Percentiles rank a stretch among this genome's conserved stretches.
Conservation (phyloP, 257 asterid species). For the Coffea canephora region DNA sequence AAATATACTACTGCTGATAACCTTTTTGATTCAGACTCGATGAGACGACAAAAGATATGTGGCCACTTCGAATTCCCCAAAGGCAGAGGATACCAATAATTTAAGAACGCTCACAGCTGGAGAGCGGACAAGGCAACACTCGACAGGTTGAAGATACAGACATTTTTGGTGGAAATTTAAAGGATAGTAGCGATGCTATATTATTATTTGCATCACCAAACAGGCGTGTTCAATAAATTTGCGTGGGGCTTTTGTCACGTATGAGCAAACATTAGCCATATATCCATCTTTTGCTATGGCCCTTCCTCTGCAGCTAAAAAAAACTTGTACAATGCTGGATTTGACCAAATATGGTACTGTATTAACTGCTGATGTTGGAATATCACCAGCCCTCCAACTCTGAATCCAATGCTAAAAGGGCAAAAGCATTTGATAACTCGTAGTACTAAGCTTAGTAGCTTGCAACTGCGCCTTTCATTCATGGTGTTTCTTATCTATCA, state of each 20-base stretch:
- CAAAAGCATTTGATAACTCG: neutral
- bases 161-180: neutral
- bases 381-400: slow-evolving; percentile 1
- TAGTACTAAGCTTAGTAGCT: neutral
- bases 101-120: neutral
- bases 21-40: neutral
- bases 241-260: neutral
- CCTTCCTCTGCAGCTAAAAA: neutral
- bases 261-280: neutral
- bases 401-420: neutral
- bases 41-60: neutral
- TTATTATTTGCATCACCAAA: slow-evolving; percentile 9
- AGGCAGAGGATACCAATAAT: neutral
- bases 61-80: neutral
- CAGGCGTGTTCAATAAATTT: slow-evolving; percentile 6
- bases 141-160: slow-evolving; percentile 20
- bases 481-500: neutral
- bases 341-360: neutral
- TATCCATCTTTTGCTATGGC: neutral
- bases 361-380: slow-evolving; percentile 7
- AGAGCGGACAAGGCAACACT: slow-evolving; percentile 11
- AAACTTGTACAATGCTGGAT: neutral
- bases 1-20: neutral
- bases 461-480: neutral
- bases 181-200: neutral